A percentile compares a stretch with the other conserved stretches of the same genome.
Conservation (phyloP, 2,329 filamentous ascomycete genomes). For the Fusarium coicis region DNA sequence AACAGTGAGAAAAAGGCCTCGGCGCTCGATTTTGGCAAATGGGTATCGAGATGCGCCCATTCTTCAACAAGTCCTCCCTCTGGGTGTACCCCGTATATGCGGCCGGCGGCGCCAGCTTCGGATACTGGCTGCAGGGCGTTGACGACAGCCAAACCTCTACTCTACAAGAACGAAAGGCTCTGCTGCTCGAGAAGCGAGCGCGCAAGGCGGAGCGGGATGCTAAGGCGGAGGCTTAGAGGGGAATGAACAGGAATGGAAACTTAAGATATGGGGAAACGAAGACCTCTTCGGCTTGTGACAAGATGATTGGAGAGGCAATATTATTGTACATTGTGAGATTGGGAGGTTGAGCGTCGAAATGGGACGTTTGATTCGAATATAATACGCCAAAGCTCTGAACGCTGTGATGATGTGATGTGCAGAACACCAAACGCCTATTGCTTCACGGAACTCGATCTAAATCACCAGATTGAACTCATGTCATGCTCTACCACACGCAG, state of each 20-base stretch:
- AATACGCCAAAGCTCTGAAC: slow-evolving; percentile 16
- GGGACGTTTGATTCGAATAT: slow-evolving; percentile 39
- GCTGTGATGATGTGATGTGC: slow-evolving; percentile 14
- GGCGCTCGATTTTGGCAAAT: slow-evolving; percentile 95
- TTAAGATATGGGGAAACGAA: slow-evolving; percentile 21
- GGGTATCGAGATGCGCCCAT: slow-evolving; percentile 96
- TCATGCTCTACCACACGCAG: neutral
- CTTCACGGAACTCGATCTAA: neutral
- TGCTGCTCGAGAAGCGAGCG: slow-evolving; percentile 88
- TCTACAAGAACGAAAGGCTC: slow-evolving; percentile 80
- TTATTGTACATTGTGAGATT: slow-evolving; percentile 42
- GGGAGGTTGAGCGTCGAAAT: slow-evolving; percentile 42
- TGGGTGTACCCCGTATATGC: slow-evolving; percentile 95
- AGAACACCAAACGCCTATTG: neutral
- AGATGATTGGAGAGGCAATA: slow-evolving; percentile 8
- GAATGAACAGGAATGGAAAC: slow-evolving; percentile 5
- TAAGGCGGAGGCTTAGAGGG: slow-evolving; percentile 40
- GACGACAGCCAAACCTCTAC: slow-evolving; percentile 83
- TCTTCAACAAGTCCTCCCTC: slow-evolving; percentile 85
- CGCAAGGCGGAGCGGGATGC: slow-evolving; percentile 63
- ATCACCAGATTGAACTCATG: neutral
- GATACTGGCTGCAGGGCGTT: slow-evolving; percentile 95
- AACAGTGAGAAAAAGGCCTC: slow-evolving; percentile 69
- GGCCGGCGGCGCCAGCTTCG: slow-evolving; percentile 87
- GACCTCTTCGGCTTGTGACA: slow-evolving; percentile 2